Percentiles rank a stretch among this genome's conserved stretches.
These are phyloP conservation scores for Amanita pseudoporphyria DNA, from an alignment of 768 basidiomycete species.

Conservation along the genomic window DNA sequence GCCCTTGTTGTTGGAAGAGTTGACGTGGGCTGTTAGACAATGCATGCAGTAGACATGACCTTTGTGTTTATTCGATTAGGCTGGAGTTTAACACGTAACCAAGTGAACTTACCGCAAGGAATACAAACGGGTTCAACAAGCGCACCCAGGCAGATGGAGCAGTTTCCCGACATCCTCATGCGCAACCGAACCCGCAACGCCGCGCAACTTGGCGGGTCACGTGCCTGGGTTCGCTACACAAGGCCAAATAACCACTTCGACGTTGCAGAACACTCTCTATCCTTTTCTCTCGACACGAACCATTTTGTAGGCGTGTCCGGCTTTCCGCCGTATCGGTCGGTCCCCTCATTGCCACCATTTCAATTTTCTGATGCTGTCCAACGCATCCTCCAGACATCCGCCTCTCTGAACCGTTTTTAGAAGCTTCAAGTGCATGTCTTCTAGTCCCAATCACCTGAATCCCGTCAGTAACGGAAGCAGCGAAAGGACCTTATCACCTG, in stretches of 20 bases:
- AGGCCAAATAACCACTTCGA: conserved; percentile 5
- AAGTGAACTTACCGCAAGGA: conserved; percentile 45
- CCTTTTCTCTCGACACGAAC: no score
- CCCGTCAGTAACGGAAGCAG: conserved; percentile 8
- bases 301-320: not conserved
- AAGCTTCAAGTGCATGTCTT: conserved; percentile 24
- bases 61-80: conserved; percentile 15
- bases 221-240: conserved; percentile 1
- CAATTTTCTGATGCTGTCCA: not conserved
- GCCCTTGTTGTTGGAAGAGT: conserved; percentile 19
- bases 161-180: conserved; percentile 16
- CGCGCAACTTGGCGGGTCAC: not conserved
- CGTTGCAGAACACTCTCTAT: not conserved
- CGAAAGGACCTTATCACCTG: conserved; percentile 20
- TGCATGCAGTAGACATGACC: conserved; percentile 57
- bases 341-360: not conserved
- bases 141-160: conserved; percentile 47
- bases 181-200: no score
- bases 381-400: not conserved
- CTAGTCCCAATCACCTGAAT: conserved; percentile 16
- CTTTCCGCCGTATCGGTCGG: not conserved
- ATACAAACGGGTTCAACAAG: conserved; percentile 46
- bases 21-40: conserved; percentile 40
- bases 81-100: not conserved
- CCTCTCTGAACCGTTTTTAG: not conserved